A percentile compares a stretch with the other conserved stretches of the same genome.
These are phyloP conservation scores for Ceratocystis alfenasii DNA, from an alignment of 2,329 filamentous ascomycete genomes.

Conservation along the genomic window DNA sequence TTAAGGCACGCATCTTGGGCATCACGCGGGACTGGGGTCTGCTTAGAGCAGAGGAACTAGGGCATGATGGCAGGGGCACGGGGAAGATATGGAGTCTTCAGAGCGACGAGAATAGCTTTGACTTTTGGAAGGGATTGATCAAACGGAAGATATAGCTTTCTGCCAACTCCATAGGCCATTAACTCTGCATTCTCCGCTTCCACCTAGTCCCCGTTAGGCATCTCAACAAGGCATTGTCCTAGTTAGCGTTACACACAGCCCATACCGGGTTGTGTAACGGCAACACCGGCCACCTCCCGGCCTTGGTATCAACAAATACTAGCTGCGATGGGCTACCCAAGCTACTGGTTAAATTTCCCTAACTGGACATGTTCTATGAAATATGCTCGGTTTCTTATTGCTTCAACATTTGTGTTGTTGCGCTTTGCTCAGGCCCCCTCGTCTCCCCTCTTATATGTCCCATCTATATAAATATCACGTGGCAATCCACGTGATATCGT, in stretches of 20 bases:
- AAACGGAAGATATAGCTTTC: constrained; percentile 55
- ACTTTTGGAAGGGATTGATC: constrained; percentile 84
- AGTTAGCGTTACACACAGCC: no score
- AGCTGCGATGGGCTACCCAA: no score
- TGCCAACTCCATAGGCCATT: neutral
- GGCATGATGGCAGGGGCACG: constrained; percentile 57
- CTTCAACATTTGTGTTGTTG: no score
- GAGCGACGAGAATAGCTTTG: constrained; percentile 96
- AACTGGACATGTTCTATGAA: no score
- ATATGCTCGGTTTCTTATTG: no score
- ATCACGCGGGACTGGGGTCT: constrained; percentile 90
- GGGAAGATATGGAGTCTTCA: constrained; percentile 74
- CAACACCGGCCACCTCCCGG: no score
- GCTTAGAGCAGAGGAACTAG: constrained; percentile 71
- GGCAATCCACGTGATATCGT: neutral
- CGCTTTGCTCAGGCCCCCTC: neutral
- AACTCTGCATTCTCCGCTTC: no score
- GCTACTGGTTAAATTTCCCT: no score
- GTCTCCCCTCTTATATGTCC: neutral
- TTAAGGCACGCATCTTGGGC: constrained; percentile 64
- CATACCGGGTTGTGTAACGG: no score
- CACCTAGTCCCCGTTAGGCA: no score
- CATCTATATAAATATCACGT: neutral
- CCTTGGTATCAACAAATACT: no score
- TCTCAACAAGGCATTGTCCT: no score